phyloP scores from a whole-genome alignment of 176 grass and related monocot species.

The Guadua angustifolia region DNA sequence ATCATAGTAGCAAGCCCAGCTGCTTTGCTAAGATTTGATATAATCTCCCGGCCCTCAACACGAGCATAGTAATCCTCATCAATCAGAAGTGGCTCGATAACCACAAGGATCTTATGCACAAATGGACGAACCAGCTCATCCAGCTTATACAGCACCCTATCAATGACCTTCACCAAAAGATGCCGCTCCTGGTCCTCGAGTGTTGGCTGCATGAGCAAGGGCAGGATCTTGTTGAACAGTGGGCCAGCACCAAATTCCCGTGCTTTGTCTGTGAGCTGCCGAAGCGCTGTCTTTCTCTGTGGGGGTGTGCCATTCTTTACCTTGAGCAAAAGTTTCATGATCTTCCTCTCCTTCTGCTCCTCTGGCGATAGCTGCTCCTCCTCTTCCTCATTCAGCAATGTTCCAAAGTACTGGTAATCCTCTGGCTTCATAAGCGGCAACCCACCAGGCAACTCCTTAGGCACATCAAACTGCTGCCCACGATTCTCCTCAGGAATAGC shows the following conservation, averaged over 20 bases:
- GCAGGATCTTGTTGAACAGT: slow-evolving; percentile 95
- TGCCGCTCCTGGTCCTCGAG: slow-evolving; percentile 94
- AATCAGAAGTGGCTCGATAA: slow-evolving; percentile 93
- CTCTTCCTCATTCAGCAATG: slow-evolving; percentile 85
- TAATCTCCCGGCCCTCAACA: slow-evolving; percentile 94
- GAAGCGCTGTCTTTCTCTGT: slow-evolving; percentile 87
- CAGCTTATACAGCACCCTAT: slow-evolving; percentile 93
- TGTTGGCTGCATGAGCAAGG: slow-evolving; percentile 95
- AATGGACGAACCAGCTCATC: slow-evolving; percentile 98
- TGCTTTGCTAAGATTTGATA: slow-evolving; percentile 98
- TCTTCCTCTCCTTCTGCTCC: slow-evolving; percentile 94
- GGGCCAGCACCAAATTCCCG: slow-evolving; percentile 87
- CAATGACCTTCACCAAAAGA: slow-evolving; percentile 95
- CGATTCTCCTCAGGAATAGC: slow-evolving; percentile 90
- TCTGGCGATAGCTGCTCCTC: slow-evolving; percentile 91
- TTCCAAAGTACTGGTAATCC: slow-evolving; percentile 96
- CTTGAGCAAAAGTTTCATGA: slow-evolving; percentile 89
- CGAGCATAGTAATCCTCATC: slow-evolving; percentile 99
- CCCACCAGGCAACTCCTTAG: slow-evolving; percentile 73
- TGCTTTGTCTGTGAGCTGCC: slow-evolving; percentile 93
- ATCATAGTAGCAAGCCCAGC: slow-evolving; percentile 98
- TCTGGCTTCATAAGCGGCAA: slow-evolving; percentile 93
- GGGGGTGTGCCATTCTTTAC: slow-evolving; percentile 88
- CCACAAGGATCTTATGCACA: slow-evolving; percentile 97
- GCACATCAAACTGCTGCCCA: slow-evolving; percentile 93